Evolutionary conservation across 768 basidiomycete species (phyloP), one percentile per base, ranked within the genome.

Genomic region (Mycena chlorophos): DNA sequence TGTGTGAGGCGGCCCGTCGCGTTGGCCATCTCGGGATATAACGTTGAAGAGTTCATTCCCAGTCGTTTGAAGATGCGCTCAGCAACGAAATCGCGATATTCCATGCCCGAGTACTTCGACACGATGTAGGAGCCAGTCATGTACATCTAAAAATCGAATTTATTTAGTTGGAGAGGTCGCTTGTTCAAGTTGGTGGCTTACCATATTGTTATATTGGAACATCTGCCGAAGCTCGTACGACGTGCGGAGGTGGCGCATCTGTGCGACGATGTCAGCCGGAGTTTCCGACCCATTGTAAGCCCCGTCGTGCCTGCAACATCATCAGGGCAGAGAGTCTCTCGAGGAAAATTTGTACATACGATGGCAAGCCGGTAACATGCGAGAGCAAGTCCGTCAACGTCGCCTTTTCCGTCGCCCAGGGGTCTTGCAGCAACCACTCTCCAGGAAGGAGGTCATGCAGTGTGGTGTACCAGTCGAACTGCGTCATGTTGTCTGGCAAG

Each of bases 381-480:
- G 71, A 60, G 16, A 76, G 57, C 0, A 70, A 62, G 56, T 77
- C 76, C 3, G 63, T 61, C 12, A 76, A 28, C 39, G 64, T 70
- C 3, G 71, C 71, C 55, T 70, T 67, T 26, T 67, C 53, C 27
- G 54, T 71, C 0, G 78, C 74, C 69, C 71, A 74, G 13, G 67
- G 59, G 55, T 80, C 76, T 61, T 65, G 64, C 17, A 79, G 69
- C 46, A 62, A 43, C 77, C 78, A 80, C 14, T 73, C 66, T 6
- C 49, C 58, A 1, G 75, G 75, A 2, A 80, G 65, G 4, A 78
- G 6, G 31, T 73, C 72, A 19, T 45, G 54, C 27, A 77, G 31
- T 50, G 66, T 70, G 2, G 73, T 71, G 12, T 69, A 61, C 74
- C 74, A 77, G 2, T 60, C 66, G 19, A 78, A 46, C 49, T 69